These are phyloP conservation scores for Leptographium flavum DNA, from an alignment of 2,329 filamentous ascomycete genomes.

Conservation along the genomic window DNA sequence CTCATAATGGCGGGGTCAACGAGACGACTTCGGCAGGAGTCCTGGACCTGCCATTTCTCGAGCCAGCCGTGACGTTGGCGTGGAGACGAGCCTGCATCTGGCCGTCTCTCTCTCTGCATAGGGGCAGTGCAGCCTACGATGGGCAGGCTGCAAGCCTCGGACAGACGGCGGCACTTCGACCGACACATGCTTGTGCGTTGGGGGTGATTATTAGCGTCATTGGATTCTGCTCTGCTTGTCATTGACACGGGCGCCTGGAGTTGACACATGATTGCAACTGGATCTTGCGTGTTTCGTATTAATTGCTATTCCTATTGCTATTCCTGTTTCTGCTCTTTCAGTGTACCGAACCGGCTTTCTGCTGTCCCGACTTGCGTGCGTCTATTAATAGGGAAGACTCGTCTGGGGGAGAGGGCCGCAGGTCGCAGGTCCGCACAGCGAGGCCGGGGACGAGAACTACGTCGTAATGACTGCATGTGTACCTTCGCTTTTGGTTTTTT, in stretches of 20 bases:
- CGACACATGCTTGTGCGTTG: background rate
- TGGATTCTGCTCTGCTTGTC: conserved; percentile 3
- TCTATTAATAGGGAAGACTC: background rate
- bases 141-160: background rate
- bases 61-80: too few species aligned
- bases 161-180: background rate
- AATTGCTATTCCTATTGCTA: background rate
- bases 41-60: background rate
- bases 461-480: too few species aligned
- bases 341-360: background rate
- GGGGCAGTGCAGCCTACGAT: background rate
- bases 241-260: conserved; percentile 6
- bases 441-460: too few species aligned
- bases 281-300: conserved; percentile 1
- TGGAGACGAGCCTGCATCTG: background rate
- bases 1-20: conserved; percentile 9
- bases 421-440: too few species aligned
- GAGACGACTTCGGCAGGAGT: background rate
- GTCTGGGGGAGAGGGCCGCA: too few species aligned
- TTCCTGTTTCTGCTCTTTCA: background rate
- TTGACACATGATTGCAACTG: conserved; percentile 3
- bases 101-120: background rate
- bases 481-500: too few species aligned
- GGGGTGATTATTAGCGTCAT: conserved; percentile 2
- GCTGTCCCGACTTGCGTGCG: background rate